Conservation (phyloP, 2,329 filamentous ascomycete genomes). For the Diaporthe amygdali region DNA sequence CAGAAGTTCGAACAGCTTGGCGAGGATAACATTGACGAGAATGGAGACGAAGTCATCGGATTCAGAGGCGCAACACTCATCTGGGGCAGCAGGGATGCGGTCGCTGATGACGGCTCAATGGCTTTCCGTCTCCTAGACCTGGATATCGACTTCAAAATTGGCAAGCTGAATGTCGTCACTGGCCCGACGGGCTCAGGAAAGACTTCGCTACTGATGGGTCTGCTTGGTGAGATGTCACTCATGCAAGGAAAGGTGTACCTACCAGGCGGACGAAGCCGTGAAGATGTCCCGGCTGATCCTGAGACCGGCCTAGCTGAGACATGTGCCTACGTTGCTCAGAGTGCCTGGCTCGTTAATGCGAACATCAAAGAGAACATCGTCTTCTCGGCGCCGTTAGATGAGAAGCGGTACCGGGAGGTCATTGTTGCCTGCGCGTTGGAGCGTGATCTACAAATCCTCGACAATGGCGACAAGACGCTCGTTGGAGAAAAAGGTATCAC, state of each 20-base stretch:
- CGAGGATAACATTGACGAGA: conserved; percentile 69
- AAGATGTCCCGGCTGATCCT: conserved; percentile 81
- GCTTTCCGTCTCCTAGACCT: conserved; percentile 85
- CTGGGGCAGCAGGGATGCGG: conserved; percentile 77
- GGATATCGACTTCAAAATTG: conserved; percentile 81
- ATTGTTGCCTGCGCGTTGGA: conserved; percentile 90
- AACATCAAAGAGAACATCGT: conserved; percentile 96
- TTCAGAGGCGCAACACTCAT: conserved; percentile 85
- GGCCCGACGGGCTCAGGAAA: conserved; percentile 95
- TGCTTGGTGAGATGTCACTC: conserved; percentile 94
- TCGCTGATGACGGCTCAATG: conserved; percentile 68
- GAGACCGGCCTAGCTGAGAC: conserved; percentile 88
- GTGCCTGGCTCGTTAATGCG: conserved; percentile 95
- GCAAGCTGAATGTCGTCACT: conserved; percentile 89
- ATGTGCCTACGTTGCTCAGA: conserved; percentile 94
- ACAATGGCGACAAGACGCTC: conserved; percentile 88
- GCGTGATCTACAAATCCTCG: conserved; percentile 89
- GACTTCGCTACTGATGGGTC: conserved; percentile 92
- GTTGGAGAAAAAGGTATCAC: conserved; percentile 98
- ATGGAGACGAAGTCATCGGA: conserved; percentile 78
- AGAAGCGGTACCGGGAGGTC: conserved; percentile 84
- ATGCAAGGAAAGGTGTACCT: conserved; percentile 82
- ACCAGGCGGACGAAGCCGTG: conserved; percentile 83
- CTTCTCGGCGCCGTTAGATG: conserved; percentile 81
- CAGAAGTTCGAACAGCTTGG: conserved; percentile 91